Conservation (phyloP, 306 rosid genomes). For the Dalbergia cochinchinensis region DNA sequence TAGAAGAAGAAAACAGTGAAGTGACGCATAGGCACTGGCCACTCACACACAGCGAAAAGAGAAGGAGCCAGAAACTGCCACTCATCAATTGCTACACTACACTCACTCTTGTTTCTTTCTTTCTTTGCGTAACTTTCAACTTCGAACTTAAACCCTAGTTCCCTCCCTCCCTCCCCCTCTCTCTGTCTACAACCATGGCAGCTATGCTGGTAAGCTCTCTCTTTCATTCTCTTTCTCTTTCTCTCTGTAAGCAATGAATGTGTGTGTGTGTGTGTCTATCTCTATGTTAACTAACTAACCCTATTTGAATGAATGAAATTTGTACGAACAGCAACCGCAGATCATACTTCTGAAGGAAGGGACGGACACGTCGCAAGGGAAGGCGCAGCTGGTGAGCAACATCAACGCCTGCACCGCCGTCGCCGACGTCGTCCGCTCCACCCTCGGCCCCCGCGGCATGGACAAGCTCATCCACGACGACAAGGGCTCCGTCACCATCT, state of each 20-base stretch:
- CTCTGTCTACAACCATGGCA: conserved; percentile 69
- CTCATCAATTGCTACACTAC: background rate
- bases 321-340: conserved; percentile 88
- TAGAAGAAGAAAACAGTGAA: too few species aligned
- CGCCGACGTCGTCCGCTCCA: conserved; percentile 91
- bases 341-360: conserved; percentile 96
- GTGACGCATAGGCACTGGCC: background rate
- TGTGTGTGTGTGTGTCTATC: background rate
- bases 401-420: conserved; percentile 96
- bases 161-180: conserved; percentile 24
- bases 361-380: conserved; percentile 96
- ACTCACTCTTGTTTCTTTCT: background rate
- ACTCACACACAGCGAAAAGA: background rate
- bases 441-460: conserved; percentile 97
- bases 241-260: background rate
- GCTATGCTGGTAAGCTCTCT: conserved; percentile 76
- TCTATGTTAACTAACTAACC: background rate
- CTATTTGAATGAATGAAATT: background rate
- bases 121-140: background rate
- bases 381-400: conserved; percentile 92
- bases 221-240: conserved; percentile 14
- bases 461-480: conserved; percentile 97
- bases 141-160: conserved; percentile 63
- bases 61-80: background rate
- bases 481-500: conserved; percentile 90